These are phyloP conservation scores for Plectosphaerella plurivora DNA, from an alignment of 2,329 filamentous ascomycete species.

Conservation along the genomic window DNA sequence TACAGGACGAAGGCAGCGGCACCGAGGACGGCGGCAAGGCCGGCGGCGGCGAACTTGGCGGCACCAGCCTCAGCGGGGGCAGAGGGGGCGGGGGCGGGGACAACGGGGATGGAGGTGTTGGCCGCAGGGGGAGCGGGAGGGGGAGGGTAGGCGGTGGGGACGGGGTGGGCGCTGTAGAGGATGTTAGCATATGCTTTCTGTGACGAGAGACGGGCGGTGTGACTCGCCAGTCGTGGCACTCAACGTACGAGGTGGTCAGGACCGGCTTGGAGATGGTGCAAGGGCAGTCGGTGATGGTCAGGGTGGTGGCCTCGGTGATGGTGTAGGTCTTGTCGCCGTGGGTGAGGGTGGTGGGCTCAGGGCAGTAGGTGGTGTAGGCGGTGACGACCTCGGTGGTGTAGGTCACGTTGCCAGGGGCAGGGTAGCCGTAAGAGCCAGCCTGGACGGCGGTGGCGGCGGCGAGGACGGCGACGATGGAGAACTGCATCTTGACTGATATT, in stretches of 20 bases:
- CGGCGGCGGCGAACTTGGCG: constrained; percentile 52
- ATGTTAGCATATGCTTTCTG: constrained; percentile 2
- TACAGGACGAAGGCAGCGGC: constrained; percentile 56
- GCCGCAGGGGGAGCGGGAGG: constrained; percentile 18
- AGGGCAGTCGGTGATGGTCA: constrained; percentile 69
- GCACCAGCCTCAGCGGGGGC: constrained; percentile 54
- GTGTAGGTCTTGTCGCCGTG: constrained; percentile 65
- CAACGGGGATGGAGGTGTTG: constrained; percentile 23
- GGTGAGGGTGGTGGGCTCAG: constrained; percentile 58
- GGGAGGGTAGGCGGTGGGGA: constrained; percentile 15
- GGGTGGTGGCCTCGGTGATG: constrained; percentile 62
- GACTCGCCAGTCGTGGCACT: constrained; percentile 49
- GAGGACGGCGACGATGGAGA: constrained; percentile 48
- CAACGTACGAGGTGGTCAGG: constrained; percentile 44
- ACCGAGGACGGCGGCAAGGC: constrained; percentile 56
- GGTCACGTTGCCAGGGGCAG: constrained; percentile 36
- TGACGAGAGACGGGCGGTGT: background rate
- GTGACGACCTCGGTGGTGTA: constrained; percentile 65
- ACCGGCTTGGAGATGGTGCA: constrained; percentile 63
- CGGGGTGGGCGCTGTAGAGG: constrained; percentile 7
- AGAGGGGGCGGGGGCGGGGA: constrained; percentile 30
- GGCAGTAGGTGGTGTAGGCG: constrained; percentile 68
- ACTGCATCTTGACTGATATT: constrained; percentile 61
- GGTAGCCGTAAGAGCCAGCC: constrained; percentile 16
- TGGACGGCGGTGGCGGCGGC: constrained; percentile 45